Base-by-base conservation (phyloP, 352 stramenopile genomes). In the Globisporangium barbulae region DNA sequence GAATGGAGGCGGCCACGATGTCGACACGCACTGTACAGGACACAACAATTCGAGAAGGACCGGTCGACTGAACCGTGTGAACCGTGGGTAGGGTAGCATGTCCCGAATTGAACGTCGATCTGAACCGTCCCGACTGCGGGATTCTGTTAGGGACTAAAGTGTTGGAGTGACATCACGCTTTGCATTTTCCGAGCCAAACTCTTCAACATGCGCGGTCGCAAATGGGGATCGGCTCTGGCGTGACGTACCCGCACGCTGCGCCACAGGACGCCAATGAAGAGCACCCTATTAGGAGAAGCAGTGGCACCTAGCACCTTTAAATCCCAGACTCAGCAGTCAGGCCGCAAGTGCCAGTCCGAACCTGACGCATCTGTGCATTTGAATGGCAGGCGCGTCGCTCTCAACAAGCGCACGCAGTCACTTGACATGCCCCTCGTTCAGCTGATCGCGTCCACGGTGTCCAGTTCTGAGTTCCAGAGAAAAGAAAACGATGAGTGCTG, bases 1-100 rank as follows among this genome's bases (percentile, higher is more conserved):
- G 65, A 70, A 70, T 70, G 65, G 65, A 59, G 53, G 59, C 50
- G 60, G 52, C 52, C 50, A 66, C 61, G 45, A 57, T 54, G 39
- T 59, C 13, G 19, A n/a, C 39, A 37, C 4, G 33, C 33, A 39
- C 33, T 45, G 21, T 9, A 53, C 19, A 10, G 33, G 61, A 67
- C 61, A 55, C 17, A 60, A 60, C 21, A 61, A 37, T 42, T 52
- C n/a, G 30, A 55, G 9, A 3, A 7, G 53, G 25, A 61, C 54
- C 54, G 54, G 55, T 61, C 9, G n/a, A 39, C 25, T 28, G 55
- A 33, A 61, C 41, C 41, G 41, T 1, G 13, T 15, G 25, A 57
- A 57, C 52, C 52, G 52, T 30, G 49, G 6, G n/a, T 12, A 41
- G 5, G 6, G n/a, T 21, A 15, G 4, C 9, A 37, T 22, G 17